phyloP scores from a whole-genome alignment of 371 early-diverging fungal species.

The Blakeslea trispora region DNA sequence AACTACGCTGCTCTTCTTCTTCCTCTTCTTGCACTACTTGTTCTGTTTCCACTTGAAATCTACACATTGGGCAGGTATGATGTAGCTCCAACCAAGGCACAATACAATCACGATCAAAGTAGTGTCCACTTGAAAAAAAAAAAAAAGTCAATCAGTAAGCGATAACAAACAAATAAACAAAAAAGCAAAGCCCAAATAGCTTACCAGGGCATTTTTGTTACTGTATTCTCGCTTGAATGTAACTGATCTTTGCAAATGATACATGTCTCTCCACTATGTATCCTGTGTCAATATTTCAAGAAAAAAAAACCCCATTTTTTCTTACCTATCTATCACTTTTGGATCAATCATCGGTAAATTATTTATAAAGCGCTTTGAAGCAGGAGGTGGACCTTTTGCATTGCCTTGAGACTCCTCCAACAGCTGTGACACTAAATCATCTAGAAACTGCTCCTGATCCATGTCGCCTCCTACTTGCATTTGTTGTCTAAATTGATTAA shows the following conservation, averaged over 20 bases:
- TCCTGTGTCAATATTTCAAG: neutral
- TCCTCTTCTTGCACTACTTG: slow-evolving; percentile 45
- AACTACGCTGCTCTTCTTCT: slow-evolving; percentile 45
- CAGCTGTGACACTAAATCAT: slow-evolving; percentile 49
- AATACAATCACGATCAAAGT: slow-evolving; percentile 60
- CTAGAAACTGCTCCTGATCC: slow-evolving; percentile 49
- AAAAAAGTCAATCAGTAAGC: no score
- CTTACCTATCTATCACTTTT: slow-evolving; percentile 29
- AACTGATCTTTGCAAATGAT: slow-evolving; percentile 54
- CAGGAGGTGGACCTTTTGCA: slow-evolving; percentile 56
- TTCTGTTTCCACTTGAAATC: slow-evolving; percentile 56
- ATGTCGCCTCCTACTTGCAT: slow-evolving; percentile 42
- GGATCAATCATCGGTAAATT: slow-evolving; percentile 29
- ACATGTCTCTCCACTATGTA: slow-evolving; percentile 53
- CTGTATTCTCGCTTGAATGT: slow-evolving; percentile 23
- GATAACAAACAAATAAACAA: no score
- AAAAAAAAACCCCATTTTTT: neutral
- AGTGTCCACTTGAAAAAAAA: slow-evolving; percentile 45
- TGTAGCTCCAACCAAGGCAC: slow-evolving; percentile 61
- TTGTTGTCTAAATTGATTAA: slow-evolving; percentile 40
- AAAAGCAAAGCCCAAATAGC: no score
- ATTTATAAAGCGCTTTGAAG: slow-evolving; percentile 46
- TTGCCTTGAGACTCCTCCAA: slow-evolving; percentile 51
- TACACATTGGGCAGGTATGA: slow-evolving; percentile 65
- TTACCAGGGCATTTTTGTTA: slow-evolving; percentile 57